These are phyloP conservation scores for Blastocystis sp. DNA, from an alignment of 352 stramenopile genomes.

Conservation along the genomic window DNA sequence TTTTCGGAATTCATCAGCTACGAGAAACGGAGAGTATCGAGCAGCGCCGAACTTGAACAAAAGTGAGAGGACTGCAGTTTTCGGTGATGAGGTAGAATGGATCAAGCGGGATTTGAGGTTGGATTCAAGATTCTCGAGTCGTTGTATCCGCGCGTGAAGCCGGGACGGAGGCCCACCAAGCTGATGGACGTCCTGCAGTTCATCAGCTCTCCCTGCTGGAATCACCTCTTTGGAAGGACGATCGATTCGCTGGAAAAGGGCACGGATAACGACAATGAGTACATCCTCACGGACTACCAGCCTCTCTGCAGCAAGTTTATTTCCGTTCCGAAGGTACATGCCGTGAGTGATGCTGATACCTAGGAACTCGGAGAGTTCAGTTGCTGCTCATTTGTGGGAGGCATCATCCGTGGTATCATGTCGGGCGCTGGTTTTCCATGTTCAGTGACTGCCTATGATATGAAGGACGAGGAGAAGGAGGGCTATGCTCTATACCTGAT, in stretches of 20 bases:
- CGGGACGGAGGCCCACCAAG: conserved; percentile 50
- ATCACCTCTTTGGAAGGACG: conserved; percentile 44
- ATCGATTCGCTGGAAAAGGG: conserved; percentile 41
- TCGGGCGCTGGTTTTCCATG: conserved; percentile 55
- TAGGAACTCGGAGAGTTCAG: conserved; percentile 67
- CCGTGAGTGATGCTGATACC: neutral
- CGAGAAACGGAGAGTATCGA: conserved; percentile 51
- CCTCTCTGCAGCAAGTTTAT: conserved; percentile 56
- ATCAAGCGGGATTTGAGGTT: conserved; percentile 62
- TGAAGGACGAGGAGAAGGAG: conserved; percentile 49
- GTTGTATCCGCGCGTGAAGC: conserved; percentile 29
- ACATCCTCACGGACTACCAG: conserved; percentile 57
- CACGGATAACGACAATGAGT: conserved; percentile 50
- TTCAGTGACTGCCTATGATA: conserved; percentile 56
- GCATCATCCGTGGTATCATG: conserved; percentile 60
- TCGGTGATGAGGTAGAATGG: conserved; percentile 16
- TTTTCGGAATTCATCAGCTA: conserved; percentile 67
- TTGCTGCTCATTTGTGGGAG: conserved; percentile 62
- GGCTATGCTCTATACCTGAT: conserved; percentile 51
- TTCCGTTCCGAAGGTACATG: conserved; percentile 26
- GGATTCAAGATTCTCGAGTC: conserved; percentile 55
- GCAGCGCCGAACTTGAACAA: conserved; percentile 55
- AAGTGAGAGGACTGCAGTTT: neutral
- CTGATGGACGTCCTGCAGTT: conserved; percentile 59
- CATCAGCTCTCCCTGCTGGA: conserved; percentile 54